A percentile compares a stretch with the other conserved stretches of the same genome.
phyloP scores from a whole-genome alignment of 2,329 filamentous ascomycete genomes.

The Cephalotrichum gorgonifer region DNA sequence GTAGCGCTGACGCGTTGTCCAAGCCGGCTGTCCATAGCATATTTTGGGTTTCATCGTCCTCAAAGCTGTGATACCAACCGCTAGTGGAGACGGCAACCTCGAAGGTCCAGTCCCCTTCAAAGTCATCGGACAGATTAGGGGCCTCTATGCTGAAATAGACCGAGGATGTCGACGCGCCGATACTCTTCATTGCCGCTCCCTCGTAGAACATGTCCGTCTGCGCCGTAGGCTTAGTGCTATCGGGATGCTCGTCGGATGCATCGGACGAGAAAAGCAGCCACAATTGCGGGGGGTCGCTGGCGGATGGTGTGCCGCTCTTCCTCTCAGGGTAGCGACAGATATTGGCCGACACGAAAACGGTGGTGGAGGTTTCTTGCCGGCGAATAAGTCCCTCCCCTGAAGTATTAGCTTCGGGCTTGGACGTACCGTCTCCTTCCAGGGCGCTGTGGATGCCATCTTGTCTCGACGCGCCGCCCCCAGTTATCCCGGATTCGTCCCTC shows the following conservation, averaged over 20 bases:
- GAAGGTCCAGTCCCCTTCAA: constrained; percentile 63
- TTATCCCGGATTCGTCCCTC: background rate
- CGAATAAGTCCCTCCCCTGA: background rate
- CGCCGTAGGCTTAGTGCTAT: constrained; percentile 17
- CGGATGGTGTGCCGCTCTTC: background rate
- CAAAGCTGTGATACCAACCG: constrained; percentile 60
- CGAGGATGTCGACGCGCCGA: constrained; percentile 48
- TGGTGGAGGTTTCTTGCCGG: constrained; percentile 12
- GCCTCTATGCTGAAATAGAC: constrained; percentile 72
- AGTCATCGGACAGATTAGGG: constrained; percentile 48
- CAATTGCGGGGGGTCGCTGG: constrained; percentile 48
- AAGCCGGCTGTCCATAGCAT: constrained; percentile 52
- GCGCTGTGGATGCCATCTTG: background rate
- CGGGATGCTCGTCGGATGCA: constrained; percentile 52
- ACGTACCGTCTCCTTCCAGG: background rate
- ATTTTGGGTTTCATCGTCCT: constrained; percentile 28
- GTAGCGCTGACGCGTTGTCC: constrained; percentile 71
- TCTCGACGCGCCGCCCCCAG: background rate
- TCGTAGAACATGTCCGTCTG: constrained; percentile 42
- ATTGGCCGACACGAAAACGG: constrained; percentile 74
- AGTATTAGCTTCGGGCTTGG: background rate
- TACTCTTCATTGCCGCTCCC: constrained; percentile 57
- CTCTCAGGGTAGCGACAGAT: constrained; percentile 68
- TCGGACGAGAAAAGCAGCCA: constrained; percentile 66
- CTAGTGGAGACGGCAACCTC: constrained; percentile 78